Base-by-base conservation (phyloP, 2,329 filamentous ascomycete species). In the Aphanocladium album region DNA sequence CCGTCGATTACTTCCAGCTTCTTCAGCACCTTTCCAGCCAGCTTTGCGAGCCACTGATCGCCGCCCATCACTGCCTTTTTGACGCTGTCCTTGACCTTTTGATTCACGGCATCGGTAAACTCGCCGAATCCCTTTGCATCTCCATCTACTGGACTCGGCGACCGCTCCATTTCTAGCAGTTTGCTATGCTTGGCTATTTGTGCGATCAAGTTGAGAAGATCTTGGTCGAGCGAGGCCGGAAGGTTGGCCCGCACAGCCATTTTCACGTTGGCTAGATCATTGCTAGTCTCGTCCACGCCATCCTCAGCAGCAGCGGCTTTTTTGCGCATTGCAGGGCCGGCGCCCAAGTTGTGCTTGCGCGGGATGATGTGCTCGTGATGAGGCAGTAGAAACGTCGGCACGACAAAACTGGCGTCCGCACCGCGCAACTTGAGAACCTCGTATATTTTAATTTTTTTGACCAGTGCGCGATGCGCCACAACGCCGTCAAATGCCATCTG, bases 1-100 rank as follows among this genome's bases (percentile, higher is more conserved):
- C 50, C 50, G 6, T 39, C 12, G 11, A 39, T 14, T 11, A 39
- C 21, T 23, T 52, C 50, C 33, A 52, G 7, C 50, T 43, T 56
- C 39, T 46, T 56, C 11, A 56, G 23, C 23, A 12, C 39, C 39
- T 56, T 56, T 1, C 53, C 53, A 33, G 53, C 53, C 23, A 56
- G 43, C 39, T 56, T 56, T 25, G 53, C 53, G 23, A 56, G 53
- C 53, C 37, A 56, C 53, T 56, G 53, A 46, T 56, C 39, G 5
- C 53, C 53, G 3, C 53, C 53, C 39, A 56, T 56, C 14, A 56
- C 53, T 17, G 43, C 43, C 37, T 46, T 56, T 43, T 43, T 56
- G 39, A 45, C 17, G 9, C 53, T 23, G 27, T 45, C 53, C 39
- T 56, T 56, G 7, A 56, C 19, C 23, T 56, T 56, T 6, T 45